Percentiles rank a stretch among this genome's conserved stretches.
These are phyloP conservation scores for Xylaria flabelliformis DNA, from an alignment of 495 filamentous ascomycete genomes.

Conservation along the genomic window DNA sequence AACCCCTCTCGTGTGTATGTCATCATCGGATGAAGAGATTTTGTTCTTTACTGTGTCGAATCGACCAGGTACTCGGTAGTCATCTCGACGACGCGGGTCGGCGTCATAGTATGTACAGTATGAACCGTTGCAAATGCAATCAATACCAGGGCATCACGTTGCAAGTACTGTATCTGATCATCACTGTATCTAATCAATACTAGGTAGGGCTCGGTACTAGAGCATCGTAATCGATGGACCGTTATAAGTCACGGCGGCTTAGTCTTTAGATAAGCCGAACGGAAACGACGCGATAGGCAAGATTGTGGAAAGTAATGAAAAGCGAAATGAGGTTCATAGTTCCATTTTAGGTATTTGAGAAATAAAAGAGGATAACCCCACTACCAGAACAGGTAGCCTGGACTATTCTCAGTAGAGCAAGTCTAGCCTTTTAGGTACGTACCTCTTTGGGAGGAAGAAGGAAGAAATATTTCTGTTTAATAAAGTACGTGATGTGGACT, in stretches of 20 bases:
- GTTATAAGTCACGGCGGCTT: slow-evolving; percentile 8
- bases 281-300: not conserved
- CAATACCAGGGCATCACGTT: too few relatives aligned
- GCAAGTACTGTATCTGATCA: not conserved
- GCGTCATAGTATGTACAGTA: too few relatives aligned
- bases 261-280: not conserved
- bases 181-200: not conserved
- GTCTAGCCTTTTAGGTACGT: not conserved
- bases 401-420: not conserved
- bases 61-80: not conserved
- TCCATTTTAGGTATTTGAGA: not conserved
- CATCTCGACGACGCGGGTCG: not conserved
- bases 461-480: too few relatives aligned
- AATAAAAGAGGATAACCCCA: not conserved
- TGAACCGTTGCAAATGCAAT: not conserved
- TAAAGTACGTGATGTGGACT: not conserved
- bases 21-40: not conserved
- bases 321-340: slow-evolving; percentile 1
- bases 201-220: too few relatives aligned
- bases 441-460: not conserved
- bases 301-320: not conserved
- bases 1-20: not conserved
- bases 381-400: not conserved
- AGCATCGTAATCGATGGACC: too few relatives aligned
- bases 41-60: not conserved